Conservation (phyloP, 148 eudicot species). For the Spergularia bocconei region DNA sequence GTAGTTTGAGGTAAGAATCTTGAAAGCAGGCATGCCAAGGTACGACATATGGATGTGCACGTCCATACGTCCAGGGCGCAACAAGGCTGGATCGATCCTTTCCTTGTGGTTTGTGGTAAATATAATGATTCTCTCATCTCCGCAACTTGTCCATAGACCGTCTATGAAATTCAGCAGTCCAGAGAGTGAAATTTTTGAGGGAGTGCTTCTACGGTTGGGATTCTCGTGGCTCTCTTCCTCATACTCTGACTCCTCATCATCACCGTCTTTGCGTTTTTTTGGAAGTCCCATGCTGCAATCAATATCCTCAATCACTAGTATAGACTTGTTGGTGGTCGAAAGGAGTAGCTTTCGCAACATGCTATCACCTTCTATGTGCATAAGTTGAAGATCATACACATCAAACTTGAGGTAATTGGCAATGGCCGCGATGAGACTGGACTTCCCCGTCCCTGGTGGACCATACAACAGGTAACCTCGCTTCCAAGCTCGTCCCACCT, state of each 20-base stretch:
- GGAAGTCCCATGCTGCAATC: slow-evolving; percentile 44
- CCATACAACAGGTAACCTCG: slow-evolving; percentile 62
- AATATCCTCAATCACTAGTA: slow-evolving; percentile 57
- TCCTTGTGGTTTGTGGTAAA: slow-evolving; percentile 65
- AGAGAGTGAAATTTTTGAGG: slow-evolving; percentile 38
- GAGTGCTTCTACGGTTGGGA: neutral
- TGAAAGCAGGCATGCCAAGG: slow-evolving; percentile 35
- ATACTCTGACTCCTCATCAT: slow-evolving; percentile 12
- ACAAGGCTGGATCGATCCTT: slow-evolving; percentile 50
- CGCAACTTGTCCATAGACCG: slow-evolving; percentile 63
- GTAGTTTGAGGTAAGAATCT: slow-evolving; percentile 36
- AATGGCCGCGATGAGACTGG: slow-evolving; percentile 61
- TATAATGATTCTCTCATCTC: slow-evolving; percentile 54
- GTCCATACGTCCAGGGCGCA: slow-evolving; percentile 68
- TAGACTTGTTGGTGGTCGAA: slow-evolving; percentile 42
- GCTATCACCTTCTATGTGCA: slow-evolving; percentile 26
- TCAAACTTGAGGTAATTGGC: slow-evolving; percentile 55
- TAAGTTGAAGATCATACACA: slow-evolving; percentile 50
- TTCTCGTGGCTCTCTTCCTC: neutral
- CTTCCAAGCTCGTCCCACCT: slow-evolving; percentile 63
- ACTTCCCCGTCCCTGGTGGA: slow-evolving; percentile 61
- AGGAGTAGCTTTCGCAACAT: slow-evolving; percentile 42
- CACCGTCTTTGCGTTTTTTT: neutral
- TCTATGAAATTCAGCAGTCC: slow-evolving; percentile 59
- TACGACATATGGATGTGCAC: slow-evolving; percentile 57